These are phyloP conservation scores for Aspergillus unguis DNA, from an alignment of 2,329 filamentous ascomycete genomes.

Conservation along the genomic window DNA sequence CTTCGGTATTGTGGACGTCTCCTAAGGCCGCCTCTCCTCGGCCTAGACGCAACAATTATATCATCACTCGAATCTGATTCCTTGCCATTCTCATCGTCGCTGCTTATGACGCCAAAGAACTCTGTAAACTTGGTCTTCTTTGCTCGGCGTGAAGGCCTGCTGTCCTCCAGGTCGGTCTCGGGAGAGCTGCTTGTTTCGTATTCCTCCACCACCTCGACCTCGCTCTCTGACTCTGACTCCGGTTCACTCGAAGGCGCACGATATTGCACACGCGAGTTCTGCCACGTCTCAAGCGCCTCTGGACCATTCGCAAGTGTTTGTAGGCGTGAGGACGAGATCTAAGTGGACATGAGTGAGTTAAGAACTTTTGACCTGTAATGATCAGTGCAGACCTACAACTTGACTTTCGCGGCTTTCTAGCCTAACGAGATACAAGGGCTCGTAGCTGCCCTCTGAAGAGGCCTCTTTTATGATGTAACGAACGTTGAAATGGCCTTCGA, in stretches of 20 bases:
- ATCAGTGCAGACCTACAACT: slow-evolving; percentile 30
- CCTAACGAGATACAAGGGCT: slow-evolving; percentile 30
- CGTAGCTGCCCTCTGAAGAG: slow-evolving; percentile 18
- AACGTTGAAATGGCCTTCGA: slow-evolving; percentile 39
- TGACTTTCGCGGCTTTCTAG: slow-evolving; percentile 36
- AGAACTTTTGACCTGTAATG: background rate
- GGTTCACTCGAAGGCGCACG: slow-evolving; percentile 1
- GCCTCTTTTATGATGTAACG: slow-evolving; percentile 29
- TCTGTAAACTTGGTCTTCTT: slow-evolving; percentile 18
- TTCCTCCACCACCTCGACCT: slow-evolving; percentile 8
- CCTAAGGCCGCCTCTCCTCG: slow-evolving; percentile 14
- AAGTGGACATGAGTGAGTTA: slow-evolving; percentile 6
- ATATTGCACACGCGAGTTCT: slow-evolving; percentile 12
- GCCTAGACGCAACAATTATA: slow-evolving; percentile 15
- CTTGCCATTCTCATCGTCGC: slow-evolving; percentile 16
- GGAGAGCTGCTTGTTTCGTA: slow-evolving; percentile 6
- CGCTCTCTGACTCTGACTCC: slow-evolving; percentile 3
- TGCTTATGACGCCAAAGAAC: slow-evolving; percentile 19
- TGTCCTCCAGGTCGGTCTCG: background rate
- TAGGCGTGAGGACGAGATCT: slow-evolving; percentile 29
- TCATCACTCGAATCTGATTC: slow-evolving; percentile 24
- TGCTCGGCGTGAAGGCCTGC: slow-evolving; percentile 12
- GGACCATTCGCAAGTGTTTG: slow-evolving; percentile 29
- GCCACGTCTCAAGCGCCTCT: slow-evolving; percentile 25
- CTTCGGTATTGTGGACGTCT: slow-evolving; percentile 10